phyloP scores from a whole-genome alignment of 345 rosid species.

The Populus pruinosa region DNA sequence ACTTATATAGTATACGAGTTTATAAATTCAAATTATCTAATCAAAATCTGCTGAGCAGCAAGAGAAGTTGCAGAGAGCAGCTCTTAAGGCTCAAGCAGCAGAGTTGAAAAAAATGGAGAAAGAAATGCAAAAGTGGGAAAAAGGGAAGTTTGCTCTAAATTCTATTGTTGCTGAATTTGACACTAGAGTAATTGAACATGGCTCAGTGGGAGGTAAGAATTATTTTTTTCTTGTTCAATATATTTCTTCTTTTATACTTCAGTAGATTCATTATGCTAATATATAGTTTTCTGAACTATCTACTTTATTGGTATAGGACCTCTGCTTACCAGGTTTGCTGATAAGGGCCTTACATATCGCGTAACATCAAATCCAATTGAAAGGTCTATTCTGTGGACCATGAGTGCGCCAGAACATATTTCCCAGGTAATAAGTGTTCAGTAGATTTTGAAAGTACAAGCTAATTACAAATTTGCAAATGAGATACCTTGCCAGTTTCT shows the following conservation, averaged over 20 bases:
- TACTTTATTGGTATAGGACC: slow-evolving; percentile 52
- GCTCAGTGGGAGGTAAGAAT: slow-evolving; percentile 67
- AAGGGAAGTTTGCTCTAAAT: slow-evolving; percentile 78
- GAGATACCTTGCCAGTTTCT: neutral
- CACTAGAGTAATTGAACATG: slow-evolving; percentile 72
- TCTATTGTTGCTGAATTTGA: slow-evolving; percentile 83
- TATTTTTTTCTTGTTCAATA: slow-evolving; percentile 4
- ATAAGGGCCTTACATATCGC: slow-evolving; percentile 68
- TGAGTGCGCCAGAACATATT: slow-evolving; percentile 70
- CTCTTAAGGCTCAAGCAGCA: slow-evolving; percentile 79
- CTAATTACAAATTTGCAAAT: neutral
- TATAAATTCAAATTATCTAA: slow-evolving; percentile 2
- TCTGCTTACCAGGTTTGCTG: slow-evolving; percentile 76
- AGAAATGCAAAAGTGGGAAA: slow-evolving; percentile 82
- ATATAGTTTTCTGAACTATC: slow-evolving; percentile 22
- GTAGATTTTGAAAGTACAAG: neutral
- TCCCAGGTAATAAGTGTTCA: slow-evolving; percentile 49
- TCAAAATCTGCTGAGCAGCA: slow-evolving; percentile 45
- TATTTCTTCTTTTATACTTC: slow-evolving; percentile 1
- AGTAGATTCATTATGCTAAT: slow-evolving; percentile 9
- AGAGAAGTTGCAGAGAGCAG: slow-evolving; percentile 76
- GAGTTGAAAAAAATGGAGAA: slow-evolving; percentile 67
- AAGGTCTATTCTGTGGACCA: slow-evolving; percentile 83
- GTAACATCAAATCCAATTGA: slow-evolving; percentile 71
- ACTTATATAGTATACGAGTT: neutral